Evolutionary conservation across 805 yeast species (phyloP).

Genomic region (Saccharomycopsis capsularis): DNA sequence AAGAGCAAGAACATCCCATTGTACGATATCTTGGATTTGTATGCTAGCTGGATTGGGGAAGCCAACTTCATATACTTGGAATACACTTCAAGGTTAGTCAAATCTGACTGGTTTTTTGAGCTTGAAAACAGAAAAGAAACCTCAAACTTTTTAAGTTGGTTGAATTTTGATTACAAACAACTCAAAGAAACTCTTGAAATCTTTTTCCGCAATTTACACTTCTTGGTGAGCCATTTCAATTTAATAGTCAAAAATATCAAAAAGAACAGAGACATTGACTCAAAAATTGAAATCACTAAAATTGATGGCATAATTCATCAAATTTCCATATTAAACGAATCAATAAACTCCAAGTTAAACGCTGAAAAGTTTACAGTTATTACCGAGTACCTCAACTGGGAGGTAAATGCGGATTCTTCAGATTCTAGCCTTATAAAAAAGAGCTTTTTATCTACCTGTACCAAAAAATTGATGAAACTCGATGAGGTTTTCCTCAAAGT

Average conservation of each 20-base stretch:
- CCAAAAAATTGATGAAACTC: conserved; percentile 7
- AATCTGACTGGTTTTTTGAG: conserved; percentile 20
- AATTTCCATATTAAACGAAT: conserved; percentile 7
- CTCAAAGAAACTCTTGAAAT: conserved; percentile 13
- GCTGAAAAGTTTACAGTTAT: conserved; percentile 14
- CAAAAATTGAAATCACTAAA: conserved; percentile 9
- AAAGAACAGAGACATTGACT: conserved; percentile 12
- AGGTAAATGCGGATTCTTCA: conserved; percentile 6
- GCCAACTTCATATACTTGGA: conserved; percentile 19
- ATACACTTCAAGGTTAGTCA: conserved; percentile 14
- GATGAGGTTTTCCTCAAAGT: conserved; percentile 18
- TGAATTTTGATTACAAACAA: conserved; percentile 6
- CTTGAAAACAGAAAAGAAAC: conserved; percentile 12
- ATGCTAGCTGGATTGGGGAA: conserved; percentile 18
- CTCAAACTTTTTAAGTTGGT: conserved; percentile 12
- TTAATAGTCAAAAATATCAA: conserved; percentile 6
- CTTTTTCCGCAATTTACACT: conserved; percentile 8
- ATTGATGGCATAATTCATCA: conserved; percentile 2
- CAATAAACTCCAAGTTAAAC: conserved; percentile 8
- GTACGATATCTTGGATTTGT: conserved; percentile 15
- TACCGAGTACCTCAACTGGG: conserved; percentile 11
- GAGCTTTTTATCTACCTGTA: conserved; percentile 14
- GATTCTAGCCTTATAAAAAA: conserved; percentile 10
- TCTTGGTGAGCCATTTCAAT: conserved; percentile 2
- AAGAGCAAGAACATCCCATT: conserved; percentile 16